These are phyloP conservation scores for Candida maris DNA, from an alignment of 805 yeast genomes.

Conservation along the genomic window DNA sequence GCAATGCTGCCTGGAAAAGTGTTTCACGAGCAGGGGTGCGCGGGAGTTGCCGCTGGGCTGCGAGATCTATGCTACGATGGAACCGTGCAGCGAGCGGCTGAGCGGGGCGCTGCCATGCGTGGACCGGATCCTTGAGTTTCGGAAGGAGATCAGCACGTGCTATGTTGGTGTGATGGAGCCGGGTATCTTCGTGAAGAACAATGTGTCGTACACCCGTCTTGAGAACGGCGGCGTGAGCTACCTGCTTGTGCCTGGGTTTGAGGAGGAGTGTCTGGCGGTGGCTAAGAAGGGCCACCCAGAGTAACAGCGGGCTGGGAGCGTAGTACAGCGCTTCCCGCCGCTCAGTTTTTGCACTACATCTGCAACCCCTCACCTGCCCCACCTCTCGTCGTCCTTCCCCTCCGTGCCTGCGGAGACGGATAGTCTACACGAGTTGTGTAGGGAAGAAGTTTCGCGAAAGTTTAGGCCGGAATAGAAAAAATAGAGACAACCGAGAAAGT, in stretches of 20 bases:
- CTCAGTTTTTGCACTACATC: too few species aligned
- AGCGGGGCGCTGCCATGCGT: constrained; percentile 91
- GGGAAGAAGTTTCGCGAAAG: too few species aligned
- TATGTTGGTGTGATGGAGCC: constrained; percentile 95
- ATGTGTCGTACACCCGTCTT: constrained; percentile 57
- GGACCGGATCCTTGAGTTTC: constrained; percentile 61
- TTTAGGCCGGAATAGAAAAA: too few species aligned
- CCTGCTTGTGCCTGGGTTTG: constrained; percentile 79
- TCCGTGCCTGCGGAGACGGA: too few species aligned
- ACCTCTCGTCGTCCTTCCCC: too few species aligned
- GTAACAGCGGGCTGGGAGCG: too few species aligned
- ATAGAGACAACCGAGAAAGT: too few species aligned
- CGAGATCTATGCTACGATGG: constrained; percentile 92
- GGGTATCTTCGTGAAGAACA: constrained; percentile 76
- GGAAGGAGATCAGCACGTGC: constrained; percentile 56
- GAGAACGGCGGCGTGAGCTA: constrained; percentile 61
- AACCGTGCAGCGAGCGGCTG: constrained; percentile 85
- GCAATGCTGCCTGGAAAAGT: constrained; percentile 86
- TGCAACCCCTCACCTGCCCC: too few species aligned
- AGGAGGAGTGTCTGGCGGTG: constrained; percentile 58
- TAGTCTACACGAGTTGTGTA: too few species aligned
- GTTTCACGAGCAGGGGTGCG: constrained; percentile 38
- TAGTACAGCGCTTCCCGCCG: too few species aligned
- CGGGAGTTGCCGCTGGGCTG: constrained; percentile 65
- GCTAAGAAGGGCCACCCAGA: constrained; percentile 75